Evolutionary conservation across 2,329 filamentous ascomycete species (phyloP), one percentile per base, ranked within the genome.

Genomic region (Coniochaeta sp.): DNA sequence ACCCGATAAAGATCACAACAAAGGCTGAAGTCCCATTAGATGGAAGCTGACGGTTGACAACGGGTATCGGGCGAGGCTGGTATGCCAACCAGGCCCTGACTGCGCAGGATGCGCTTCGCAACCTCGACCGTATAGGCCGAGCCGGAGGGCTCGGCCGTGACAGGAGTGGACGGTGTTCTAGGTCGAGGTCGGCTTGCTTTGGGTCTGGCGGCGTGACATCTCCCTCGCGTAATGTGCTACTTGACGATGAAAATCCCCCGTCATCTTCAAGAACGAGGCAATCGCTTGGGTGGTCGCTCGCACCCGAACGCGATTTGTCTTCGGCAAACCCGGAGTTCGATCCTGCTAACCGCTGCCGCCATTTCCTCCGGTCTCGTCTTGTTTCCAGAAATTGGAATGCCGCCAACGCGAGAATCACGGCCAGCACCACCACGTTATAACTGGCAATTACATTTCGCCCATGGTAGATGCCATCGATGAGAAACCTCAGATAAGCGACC

Each of bases 41-140:
- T 0, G 86, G 85, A 2, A 87, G 73, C 1, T 73, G 71, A 59
- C 82, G 83, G 68, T 84, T 80, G 66, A 87, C 62, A 26, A 86
- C n/a, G 0, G 82, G 83, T 14, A 88, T 73, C 0, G 80, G 79
- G 17, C 65, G 70, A 16, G 85, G 85, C 65, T 88, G 85, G 61
- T 86, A 83, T 62, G 82, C 79, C 17, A 86, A 68, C 66, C 70
- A 71, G 28, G 64, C 61, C 22, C 57, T 57, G 12, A 61, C 12
- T 9, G 59, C 26, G n/a, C 58, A 50, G 24, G 10, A 5, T 38
- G 47, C 7, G 22, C 24, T 2, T 16, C 28, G 52, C 22, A 47
- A n/a, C 32, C 17, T 34, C 50, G 47, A 52, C 10, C 47, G 22
- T 28, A 24, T 16, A 17, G 22, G 24, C 14, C 47, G 4, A 9